Conservation (phyloP, 352 stramenopile species). For the Globisporangium solare region DNA sequence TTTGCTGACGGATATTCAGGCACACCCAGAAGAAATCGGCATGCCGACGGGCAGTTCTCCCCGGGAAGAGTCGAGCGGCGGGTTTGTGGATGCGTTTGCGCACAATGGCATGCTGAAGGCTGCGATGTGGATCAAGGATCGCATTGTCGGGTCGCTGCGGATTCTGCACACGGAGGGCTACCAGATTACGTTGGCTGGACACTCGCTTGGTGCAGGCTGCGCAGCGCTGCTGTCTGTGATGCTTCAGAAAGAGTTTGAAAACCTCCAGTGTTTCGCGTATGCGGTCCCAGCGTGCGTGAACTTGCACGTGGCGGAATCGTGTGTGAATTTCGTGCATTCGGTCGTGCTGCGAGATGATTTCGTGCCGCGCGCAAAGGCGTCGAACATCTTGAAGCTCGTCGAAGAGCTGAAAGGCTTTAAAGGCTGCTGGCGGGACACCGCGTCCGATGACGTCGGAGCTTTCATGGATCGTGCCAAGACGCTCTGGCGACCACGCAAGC, state of each 20-base stretch:
- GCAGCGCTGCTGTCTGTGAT: conserved; percentile 76
- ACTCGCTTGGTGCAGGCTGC: conserved; percentile 78
- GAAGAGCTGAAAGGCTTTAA: conserved; percentile 77
- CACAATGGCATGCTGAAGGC: conserved; percentile 86
- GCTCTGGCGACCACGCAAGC: conserved; percentile 75
- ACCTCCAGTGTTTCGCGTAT: conserved; percentile 84
- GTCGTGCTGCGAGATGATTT: conserved; percentile 84
- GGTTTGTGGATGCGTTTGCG: conserved; percentile 82
- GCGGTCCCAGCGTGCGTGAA: conserved; percentile 81
- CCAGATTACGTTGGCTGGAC: conserved; percentile 73
- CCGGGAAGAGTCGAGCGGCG: conserved; percentile 43
- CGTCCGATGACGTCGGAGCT: conserved; percentile 71
- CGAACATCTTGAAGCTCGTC: conserved; percentile 78
- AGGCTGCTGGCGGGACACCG: conserved; percentile 72
- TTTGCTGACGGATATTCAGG: conserved; percentile 80
- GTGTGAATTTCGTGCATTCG: conserved; percentile 73
- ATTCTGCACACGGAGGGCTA: conserved; percentile 75
- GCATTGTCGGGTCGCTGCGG: conserved; percentile 70
- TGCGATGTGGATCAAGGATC: conserved; percentile 85
- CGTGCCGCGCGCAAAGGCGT: conserved; percentile 76
- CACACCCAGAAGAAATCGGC: conserved; percentile 71
- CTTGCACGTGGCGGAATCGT: conserved; percentile 73
- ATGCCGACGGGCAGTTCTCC: conserved; percentile 29
- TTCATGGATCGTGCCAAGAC: conserved; percentile 83
- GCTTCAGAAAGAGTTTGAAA: conserved; percentile 82